These are phyloP conservation scores for Chrysoporthe austroafricana DNA, from an alignment of 2,329 filamentous ascomycete species.

Conservation along the genomic window DNA sequence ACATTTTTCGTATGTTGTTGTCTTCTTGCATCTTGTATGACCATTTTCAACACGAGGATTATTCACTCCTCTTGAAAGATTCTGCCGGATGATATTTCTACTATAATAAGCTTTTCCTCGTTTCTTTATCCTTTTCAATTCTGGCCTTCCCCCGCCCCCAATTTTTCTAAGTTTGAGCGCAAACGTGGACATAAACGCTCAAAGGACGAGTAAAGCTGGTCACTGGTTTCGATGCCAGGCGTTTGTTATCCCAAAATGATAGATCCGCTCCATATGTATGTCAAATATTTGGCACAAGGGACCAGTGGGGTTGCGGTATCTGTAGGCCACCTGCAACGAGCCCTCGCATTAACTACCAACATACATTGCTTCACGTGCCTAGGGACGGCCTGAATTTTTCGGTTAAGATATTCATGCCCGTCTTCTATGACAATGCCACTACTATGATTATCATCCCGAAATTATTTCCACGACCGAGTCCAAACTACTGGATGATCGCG, in stretches of 20 bases:
- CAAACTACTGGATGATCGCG: background rate
- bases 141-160: background rate
- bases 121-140: too few relatives aligned
- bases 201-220: background rate
- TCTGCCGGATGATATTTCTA: too few relatives aligned
- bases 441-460: background rate
- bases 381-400: background rate
- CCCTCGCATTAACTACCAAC: too few relatives aligned
- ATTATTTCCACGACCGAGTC: background rate
- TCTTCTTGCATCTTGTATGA: too few relatives aligned
- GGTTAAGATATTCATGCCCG: too few relatives aligned
- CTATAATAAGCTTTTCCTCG: too few relatives aligned
- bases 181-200: too few relatives aligned
- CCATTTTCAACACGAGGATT: too few relatives aligned
- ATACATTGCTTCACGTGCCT: background rate
- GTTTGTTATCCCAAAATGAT: background rate
- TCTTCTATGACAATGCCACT: background rate
- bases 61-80: too few relatives aligned
- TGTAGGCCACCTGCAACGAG: too few relatives aligned
- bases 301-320: background rate
- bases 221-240: background rate
- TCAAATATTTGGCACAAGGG: background rate
- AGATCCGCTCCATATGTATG: background rate
- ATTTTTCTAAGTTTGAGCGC: too few relatives aligned
- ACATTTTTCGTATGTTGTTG: too few relatives aligned